Base-by-base conservation (phyloP, 257 asterid species). In the Primulina eburnea region DNA sequence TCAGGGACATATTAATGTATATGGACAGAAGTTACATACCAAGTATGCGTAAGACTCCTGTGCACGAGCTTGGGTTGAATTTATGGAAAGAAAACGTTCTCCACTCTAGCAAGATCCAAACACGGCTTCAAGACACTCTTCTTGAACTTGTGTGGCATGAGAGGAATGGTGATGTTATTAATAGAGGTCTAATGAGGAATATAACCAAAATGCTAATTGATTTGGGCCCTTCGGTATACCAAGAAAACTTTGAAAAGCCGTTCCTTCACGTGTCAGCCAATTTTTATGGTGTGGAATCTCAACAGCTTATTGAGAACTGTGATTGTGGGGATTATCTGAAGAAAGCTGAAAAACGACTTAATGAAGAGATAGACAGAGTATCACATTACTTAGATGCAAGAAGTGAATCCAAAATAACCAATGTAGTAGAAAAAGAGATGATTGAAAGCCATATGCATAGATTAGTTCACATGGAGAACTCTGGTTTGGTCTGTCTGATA, bases 341-440 rank as follows among this genome's bases (percentile, higher is more conserved):
- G 85, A 88, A 87, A 79, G 91, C 98, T 37, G 97, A 90, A 62
- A 80, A 76, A 68, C 96, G 98, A 71, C 78, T 92, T 10, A 87
- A 86, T 71, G 98, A 90, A 83, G 98, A 92, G 80, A 87, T 90
- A 7, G 97, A 92, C 75, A 85, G 98, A 76, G 96, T 92, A 20
- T 84, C 93, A 1, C 92, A 88, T 64, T 92, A 90, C 78, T 74
- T 92, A 79, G 98, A 90, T 80, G 76, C 84, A 58, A 86, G 76
- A 71, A 92, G 86, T 74, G 98, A 92, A 81, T 18, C 79, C 2
- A 88, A 90, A 81, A 83, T 91, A 72, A 86, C 90, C 50, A 81
- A 71, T 72, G 90, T 91, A 34, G 92, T 91, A 20, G 95, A 89
- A 83, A 83, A 84, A 55, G 96, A 91, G 89, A 86, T 92, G 97